Base-by-base conservation (phyloP, 2,329 filamentous ascomycete genomes). In the Clathrospora elynae region DNA sequence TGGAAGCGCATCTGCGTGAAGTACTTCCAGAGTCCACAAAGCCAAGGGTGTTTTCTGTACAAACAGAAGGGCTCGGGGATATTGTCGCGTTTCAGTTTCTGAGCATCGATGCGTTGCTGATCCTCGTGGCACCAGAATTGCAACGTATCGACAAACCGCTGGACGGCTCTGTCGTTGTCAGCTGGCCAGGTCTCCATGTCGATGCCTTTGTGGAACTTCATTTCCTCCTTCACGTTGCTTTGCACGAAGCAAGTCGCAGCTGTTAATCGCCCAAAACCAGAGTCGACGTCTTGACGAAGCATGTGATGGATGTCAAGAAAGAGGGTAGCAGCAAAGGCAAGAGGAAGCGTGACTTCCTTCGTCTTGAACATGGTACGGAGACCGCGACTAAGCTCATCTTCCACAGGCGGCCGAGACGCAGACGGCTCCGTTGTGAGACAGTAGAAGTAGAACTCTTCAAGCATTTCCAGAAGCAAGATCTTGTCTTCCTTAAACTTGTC, bases 401-500 rank as follows among this genome's bases (percentile, higher is more conserved):
- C 39, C 2, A 50, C 51, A 22, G 57, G 67, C 7, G 16, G 2
- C n/a, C n/a, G n/a, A n/a, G n/a, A n/a, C n/a, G n/a, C n/a, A n/a
- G n/a, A n/a, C 4, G 28, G 9, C 18, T 54, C 36, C 2, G 41
- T 47, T n/a, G 50, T 51, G 3, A 38, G 35, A 12, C 24, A n/a
- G 11, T 5, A 4, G 25, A 61, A 36, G 41, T 40, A 55, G 46
- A 68, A 64, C n/a, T 68, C 63, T 1, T 61, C 53, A 3, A 71
- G 49, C 24, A 66, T 46, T 19, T 55, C 42, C 8, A 65, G 40
- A 13, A 71, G 42, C 11, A 72, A 46, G 23, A 64, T 59, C 32
- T 64, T 66, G 46, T 71, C 67, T 51, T 72, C 67, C 4, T 61
- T 46, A 40, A 66, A 70, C 44, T 67, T 68, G 14, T 68, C 46